Base-by-base conservation (phyloP, 2,329 filamentous ascomycete species). In the Fusarium odoratissimum region DNA sequence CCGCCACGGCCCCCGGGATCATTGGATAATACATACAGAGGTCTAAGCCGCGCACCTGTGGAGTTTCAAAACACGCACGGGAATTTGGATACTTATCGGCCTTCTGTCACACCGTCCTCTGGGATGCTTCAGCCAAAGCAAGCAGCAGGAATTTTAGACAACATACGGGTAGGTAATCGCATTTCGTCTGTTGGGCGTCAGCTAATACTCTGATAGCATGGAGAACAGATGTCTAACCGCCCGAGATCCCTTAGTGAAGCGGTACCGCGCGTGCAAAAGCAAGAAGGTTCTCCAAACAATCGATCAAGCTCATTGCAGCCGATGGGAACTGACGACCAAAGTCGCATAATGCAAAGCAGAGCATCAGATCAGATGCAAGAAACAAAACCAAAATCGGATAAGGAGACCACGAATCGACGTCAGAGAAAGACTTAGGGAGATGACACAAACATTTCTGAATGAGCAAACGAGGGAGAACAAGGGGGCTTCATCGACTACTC, bases 221-320 rank as follows among this genome's bases (percentile, higher is more conserved):
- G 25, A 21, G 37, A 60, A 21, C 48, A 41, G 37, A 37, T 45
- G 17, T 30, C 41, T 41, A 41, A 35, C 35, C 57, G 44, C 41
- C 38, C 56, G 56, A 52, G 61, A 44, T 63, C 66, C 57, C 42
- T 44, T 10, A 65, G 46, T 31, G 59, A 69, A 49, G 45, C 25
- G 35, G 23, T 54, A 17, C 37, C 48, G 37, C 21, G 19, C 37
- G 31, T 30, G 10, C 21, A 40, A 14, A 57, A 66, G 30, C 41
- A 69, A 59, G 54, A 67, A 35, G 16, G 14, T 16, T 11, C 35
- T 19, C 51, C 59, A 14, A 33, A 46, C 17, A 40, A 48, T 30
- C 54, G 45, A 44, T 44, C 54, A 35, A 46, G 44, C 28, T 67
- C 68, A 38, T 44, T 51, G 30, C 71, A 67, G 40, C 48, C 60